These are phyloP conservation scores for Teratosphaeria gauchensis DNA, from an alignment of 2,329 filamentous ascomycete genomes.

Conservation along the genomic window DNA sequence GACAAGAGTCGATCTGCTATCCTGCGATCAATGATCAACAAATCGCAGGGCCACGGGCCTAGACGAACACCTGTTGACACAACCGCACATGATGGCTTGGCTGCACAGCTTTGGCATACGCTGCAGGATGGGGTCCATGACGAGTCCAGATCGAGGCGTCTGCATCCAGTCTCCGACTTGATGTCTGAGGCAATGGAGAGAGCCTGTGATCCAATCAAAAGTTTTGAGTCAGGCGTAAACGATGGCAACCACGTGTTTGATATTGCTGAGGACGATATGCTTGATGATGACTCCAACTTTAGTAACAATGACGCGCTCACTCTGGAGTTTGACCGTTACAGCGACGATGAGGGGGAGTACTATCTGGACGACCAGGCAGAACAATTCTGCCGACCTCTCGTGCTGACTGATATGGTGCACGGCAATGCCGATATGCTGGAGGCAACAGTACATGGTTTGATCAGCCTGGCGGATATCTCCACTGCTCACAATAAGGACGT, in stretches of 20 bases:
- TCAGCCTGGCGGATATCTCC: neutral
- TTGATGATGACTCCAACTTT: neutral
- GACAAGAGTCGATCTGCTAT: neutral
- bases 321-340: neutral
- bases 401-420: neutral
- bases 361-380: neutral
- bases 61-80: neutral
- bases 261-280: neutral
- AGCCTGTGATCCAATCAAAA: neutral
- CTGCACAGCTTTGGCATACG: constrained; percentile 1
- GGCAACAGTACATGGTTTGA: neutral
- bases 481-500: neutral
- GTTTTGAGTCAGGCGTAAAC: neutral
- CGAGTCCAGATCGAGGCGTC: neutral
- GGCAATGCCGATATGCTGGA: neutral
- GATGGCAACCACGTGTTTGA: neutral
- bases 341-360: neutral
- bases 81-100: neutral
- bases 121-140: neutral
- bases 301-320: neutral
- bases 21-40: constrained; percentile 3
- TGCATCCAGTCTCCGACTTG: neutral
- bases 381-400: neutral
- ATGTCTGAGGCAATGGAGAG: neutral
- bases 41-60: neutral